Conservation (phyloP, 768 basidiomycete genomes). For the Cyclocybe aegerita region DNA sequence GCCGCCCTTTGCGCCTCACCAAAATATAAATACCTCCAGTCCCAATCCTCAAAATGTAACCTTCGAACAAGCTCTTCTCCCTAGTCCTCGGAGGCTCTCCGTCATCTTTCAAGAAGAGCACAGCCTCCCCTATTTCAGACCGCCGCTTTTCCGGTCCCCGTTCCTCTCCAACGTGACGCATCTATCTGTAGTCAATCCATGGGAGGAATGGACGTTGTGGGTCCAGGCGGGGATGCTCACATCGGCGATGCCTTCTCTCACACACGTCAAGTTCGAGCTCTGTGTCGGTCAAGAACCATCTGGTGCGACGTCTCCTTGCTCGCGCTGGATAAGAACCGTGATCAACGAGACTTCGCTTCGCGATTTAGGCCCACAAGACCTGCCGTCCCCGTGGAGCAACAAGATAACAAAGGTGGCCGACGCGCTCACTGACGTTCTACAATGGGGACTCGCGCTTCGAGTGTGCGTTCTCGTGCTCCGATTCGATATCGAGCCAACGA, state of each 20-base stretch:
- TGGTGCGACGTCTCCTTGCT: conserved; percentile 13
- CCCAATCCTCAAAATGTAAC: conserved; percentile 4
- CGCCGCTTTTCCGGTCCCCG: conserved; percentile 24
- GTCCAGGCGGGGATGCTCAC: conserved; percentile 18
- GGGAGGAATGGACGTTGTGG: conserved; percentile 44
- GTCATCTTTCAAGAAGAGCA: conserved; percentile 26
- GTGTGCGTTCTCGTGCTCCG: conserved; percentile 34
- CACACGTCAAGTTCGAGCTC: conserved; percentile 38
- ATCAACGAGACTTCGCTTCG: conserved; percentile 6
- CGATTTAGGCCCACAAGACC: not conserved
- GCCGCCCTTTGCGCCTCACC: not conserved
- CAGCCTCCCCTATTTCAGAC: conserved; percentile 11
- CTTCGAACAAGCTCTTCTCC: conserved; percentile 17
- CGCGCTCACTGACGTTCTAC: conserved; percentile 22
- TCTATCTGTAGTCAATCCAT: conserved; percentile 37
- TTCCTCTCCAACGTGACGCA: conserved; percentile 37
- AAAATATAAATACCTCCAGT: not conserved
- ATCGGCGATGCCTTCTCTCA: conserved; percentile 27
- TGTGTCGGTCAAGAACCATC: conserved; percentile 25
- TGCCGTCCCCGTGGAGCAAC: conserved; percentile 4
- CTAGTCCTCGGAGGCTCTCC: conserved; percentile 31
- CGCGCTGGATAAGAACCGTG: conserved; percentile 13
- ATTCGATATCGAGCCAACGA: conserved; percentile 24
- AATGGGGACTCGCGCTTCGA: conserved; percentile 19
- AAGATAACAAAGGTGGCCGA: conserved; percentile 20